Evolutionary conservation across 202 grass and related monocot genomes (phyloP), one percentile per base, ranked within the genome.

Genomic region (Saccharum hybrid): DNA sequence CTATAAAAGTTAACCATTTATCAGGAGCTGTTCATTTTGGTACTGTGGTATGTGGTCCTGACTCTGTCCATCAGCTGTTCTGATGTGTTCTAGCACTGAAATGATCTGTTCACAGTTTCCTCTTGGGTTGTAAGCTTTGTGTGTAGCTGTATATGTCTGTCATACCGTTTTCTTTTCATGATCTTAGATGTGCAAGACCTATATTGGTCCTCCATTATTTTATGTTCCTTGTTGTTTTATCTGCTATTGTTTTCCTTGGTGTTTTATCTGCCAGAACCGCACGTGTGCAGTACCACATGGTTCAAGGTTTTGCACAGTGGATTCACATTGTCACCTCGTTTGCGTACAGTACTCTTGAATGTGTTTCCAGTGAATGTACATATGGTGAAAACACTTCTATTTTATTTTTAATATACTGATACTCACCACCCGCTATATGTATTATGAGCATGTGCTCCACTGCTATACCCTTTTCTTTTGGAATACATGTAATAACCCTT

Each of bases 1-100:
- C 96, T 81, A 91, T 99, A 91, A 99, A 96, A 87, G 82, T 99
- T 56, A 85, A 99, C 69, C 96, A 99, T 84, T 88, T 99, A 41
- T 89, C 82, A 2, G 93, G 93, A 68, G 82, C 91, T 63, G 93
- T 96, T 87, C 79, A 94, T 74, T 99, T 99, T 84, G 96, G 93
- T 56, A 96, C 90, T 77, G 75, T 94, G 96, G 96, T 99, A 94
- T 74, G 93, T 81, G 18, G 33, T 30, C 43, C 39, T 61, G n/a
- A 60, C 57, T 60, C 21, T 52, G 3, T 64, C 3, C n/a, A 10
- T 60, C 52, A n/a, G 54, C 52, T 21, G 52, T 21, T 57, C 19
- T 59, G 31, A 72, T 19, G 36, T 23, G 19, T 26, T 71, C 23
- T 28, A n/a, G 39, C 11, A 70, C 46, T 23, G 19, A 23, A 60